Base-by-base conservation (phyloP, 345 rosid genomes). In the Arabidopsis thaliana region DNA sequence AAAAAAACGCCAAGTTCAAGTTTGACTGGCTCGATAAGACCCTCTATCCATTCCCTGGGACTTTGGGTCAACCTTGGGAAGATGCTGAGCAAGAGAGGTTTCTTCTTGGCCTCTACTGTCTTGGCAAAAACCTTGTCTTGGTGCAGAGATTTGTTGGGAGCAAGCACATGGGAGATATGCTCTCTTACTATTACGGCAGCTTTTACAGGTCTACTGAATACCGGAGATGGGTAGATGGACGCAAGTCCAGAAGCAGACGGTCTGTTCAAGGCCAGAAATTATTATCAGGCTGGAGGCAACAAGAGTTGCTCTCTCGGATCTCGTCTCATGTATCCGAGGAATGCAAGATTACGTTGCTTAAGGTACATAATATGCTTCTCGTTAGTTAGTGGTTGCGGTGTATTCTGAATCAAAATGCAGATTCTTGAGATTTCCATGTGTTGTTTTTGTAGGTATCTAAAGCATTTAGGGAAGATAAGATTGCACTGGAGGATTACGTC, bases 231-330 rank as follows among this genome's bases (percentile, higher is more conserved):
- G 84, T 89, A 46, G 89, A 84, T 34, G 84, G 87, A 72, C 83
- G 87, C 65, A 90, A 83, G 72, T 52, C 61, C 32, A 85, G 80
- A 75, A 81, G 84, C 74, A 84, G 76, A 67, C 81, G 84, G 6
- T 78, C 81, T 77, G 72, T 85, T 48, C 81, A 77, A 51, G 89
- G 93, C 55, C 82, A 83, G 28, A 88, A 84, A 78, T 76, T 90
- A n/a, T 83, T 90, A 52, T 81, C 83, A 13, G 96, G 93, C 41
- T 81, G 87, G 85, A 82, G 90, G 82, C 93, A 84, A 46, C 91
- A 87, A 49, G 90, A 90, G 57, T 58, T 88, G 22, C 65, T 88
- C 44, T 85, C 91, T 32, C 85, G 93, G 40, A 52, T 88, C 72
- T 78, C 56, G 24, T 72, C 83, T 69, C 78, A 53, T 60, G 72